These are phyloP conservation scores for Podospora didyma DNA, from an alignment of 495 filamentous ascomycete genomes.

Conservation along the genomic window DNA sequence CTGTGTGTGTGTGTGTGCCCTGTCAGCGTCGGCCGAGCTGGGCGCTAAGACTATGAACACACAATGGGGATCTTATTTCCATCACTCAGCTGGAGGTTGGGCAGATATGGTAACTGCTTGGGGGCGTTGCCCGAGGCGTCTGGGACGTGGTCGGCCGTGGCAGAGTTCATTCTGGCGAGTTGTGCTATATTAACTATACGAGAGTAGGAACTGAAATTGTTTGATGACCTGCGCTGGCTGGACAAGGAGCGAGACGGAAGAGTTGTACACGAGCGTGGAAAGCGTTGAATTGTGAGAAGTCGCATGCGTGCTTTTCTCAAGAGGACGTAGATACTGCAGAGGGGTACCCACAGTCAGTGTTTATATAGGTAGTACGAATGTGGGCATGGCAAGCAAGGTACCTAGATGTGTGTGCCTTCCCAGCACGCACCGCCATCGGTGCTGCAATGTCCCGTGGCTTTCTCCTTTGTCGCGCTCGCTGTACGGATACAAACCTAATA, in stretches of 20 bases:
- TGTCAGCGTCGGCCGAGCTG: neutral
- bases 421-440: no score
- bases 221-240: no score
- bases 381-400: neutral
- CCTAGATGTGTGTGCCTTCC: no score
- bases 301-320: no score
- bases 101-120: conserved; percentile 34
- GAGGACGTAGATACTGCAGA: no score
- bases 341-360: neutral
- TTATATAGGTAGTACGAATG: neutral
- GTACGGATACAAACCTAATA: no score
- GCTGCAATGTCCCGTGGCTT: no score
- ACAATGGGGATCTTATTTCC: conserved; percentile 71
- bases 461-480: no score
- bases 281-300: no score
- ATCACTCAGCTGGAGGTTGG: conserved; percentile 62
- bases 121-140: conserved; percentile 21
- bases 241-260: no score
- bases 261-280: no score
- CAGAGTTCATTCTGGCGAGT: conserved; percentile 33
- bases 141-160: conserved; percentile 25
- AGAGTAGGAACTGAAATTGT: no score
- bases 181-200: neutral
- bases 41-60: conserved; percentile 17
- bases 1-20: conserved; percentile 37